Evolutionary conservation across 2,329 filamentous ascomycete genomes (phyloP), one percentile per base, ranked within the genome.

Genomic region (Colletotrichum sp.): DNA sequence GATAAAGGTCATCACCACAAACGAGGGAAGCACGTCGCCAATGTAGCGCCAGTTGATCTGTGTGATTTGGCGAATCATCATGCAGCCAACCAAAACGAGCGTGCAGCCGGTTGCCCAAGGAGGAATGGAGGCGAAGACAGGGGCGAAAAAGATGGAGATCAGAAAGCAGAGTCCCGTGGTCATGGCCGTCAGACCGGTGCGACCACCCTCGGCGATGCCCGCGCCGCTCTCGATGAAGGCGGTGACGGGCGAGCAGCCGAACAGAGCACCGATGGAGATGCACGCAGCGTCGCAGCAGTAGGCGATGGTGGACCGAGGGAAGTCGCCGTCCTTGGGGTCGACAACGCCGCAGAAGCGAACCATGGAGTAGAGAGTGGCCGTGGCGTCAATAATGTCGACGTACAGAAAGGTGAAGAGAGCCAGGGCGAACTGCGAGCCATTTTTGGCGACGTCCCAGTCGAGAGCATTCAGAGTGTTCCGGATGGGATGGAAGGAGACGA

Each of bases 331-430:
- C 61, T 90, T 88, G 78, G 89, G 84, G 81, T 93, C 89, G 78
- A 94, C 91, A 60, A 90, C 90, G 32, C 92, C 91, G 77, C 91
- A 93, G 85, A 95, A 95, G 26, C 93, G 92, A 2, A 94, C 94
- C 94, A 96, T 95, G n/a, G 93, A 94, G 85, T 95, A 95, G 48
- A 95, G 86, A 1, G 94, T 95, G 57, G 93, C 94, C 0, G 94
- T 95, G 80, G 92, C 93, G 81, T 96, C 94, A 75, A 96, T 92
- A 79, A 95, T 94, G 80, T 95, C 94, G 67, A 96, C 94, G 75
- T 95, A 95, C 4, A 96, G 89, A 81, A 96, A 95, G 2, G 94
- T 95, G 81, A 95, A 92, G 68, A 95, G 90, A 0, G 94, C 93
- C 6, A 95, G 87, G 12, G 90, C 91, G 80, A 95, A 95, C 78